phyloP scores from a whole-genome alignment of 257 asterid genomes.

The Orobanche coerulescens region DNA sequence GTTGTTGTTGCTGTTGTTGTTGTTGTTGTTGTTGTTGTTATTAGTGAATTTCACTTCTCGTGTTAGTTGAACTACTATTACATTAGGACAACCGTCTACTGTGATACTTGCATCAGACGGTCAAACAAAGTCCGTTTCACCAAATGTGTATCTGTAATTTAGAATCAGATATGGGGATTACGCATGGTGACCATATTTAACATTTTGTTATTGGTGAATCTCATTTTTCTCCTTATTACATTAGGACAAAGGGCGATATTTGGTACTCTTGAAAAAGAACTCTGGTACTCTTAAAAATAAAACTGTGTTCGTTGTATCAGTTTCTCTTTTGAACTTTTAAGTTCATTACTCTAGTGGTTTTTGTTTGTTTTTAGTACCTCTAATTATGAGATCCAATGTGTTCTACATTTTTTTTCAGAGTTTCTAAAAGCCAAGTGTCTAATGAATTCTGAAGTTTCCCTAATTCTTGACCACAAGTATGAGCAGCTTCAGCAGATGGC shows the following conservation, averaged over 20 bases:
- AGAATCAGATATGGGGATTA: background rate
- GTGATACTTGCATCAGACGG: too few relatives aligned
- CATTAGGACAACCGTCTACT: too few relatives aligned
- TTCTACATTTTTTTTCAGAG: constrained; percentile 29
- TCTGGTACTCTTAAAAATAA: too few relatives aligned
- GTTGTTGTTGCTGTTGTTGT: too few relatives aligned
- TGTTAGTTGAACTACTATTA: too few relatives aligned
- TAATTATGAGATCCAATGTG: background rate
- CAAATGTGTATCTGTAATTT: background rate
- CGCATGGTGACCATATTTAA: background rate
- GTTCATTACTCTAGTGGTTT: background rate
- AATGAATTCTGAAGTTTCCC: constrained; percentile 88
- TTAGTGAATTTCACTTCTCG: too few relatives aligned
- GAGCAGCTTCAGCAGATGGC: constrained; percentile 97
- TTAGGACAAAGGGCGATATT: background rate
- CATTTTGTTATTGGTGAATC: background rate
- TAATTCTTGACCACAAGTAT: constrained; percentile 83
- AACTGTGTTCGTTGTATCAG: background rate
- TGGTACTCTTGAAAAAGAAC: background rate
- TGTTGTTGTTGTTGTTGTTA: too few relatives aligned
- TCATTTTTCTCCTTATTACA: background rate
- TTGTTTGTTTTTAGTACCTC: background rate
- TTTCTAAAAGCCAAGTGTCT: constrained; percentile 80
- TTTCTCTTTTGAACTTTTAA: background rate
- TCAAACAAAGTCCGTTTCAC: background rate